phyloP scores from a whole-genome alignment of 2,329 filamentous ascomycete genomes.

The Trichoderma sp. region DNA sequence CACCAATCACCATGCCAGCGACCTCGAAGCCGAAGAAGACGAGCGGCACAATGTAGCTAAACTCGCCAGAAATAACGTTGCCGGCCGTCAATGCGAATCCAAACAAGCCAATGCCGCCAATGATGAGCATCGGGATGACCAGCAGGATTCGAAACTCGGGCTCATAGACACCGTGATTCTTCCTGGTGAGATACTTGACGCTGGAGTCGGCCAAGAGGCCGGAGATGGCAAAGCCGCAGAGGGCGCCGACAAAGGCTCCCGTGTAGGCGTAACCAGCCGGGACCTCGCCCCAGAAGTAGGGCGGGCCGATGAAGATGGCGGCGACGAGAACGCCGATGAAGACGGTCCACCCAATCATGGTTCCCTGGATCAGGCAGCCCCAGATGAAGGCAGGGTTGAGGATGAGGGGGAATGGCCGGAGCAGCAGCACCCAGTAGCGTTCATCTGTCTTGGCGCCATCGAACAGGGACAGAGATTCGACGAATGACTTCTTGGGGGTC shows the following conservation, averaged over 20 bases:
- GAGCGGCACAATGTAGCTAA: slow-evolving; percentile 70
- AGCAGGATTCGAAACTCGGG: slow-evolving; percentile 86
- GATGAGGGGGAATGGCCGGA: slow-evolving; percentile 80
- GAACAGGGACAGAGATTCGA: slow-evolving; percentile 64
- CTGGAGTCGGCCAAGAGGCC: slow-evolving; percentile 72
- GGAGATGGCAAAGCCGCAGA: slow-evolving; percentile 73
- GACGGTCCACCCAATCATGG: slow-evolving; percentile 92
- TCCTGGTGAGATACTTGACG: slow-evolving; percentile 65
- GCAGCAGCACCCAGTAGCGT: slow-evolving; percentile 59
- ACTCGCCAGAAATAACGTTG: slow-evolving; percentile 53
- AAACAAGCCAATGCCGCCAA: slow-evolving; percentile 75
- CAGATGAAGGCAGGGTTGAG: slow-evolving; percentile 83
- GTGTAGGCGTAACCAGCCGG: slow-evolving; percentile 84
- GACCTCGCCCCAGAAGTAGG: slow-evolving; percentile 77
- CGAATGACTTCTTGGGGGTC: slow-evolving; percentile 56
- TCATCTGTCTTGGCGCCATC: slow-evolving; percentile 81
- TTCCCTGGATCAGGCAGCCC: slow-evolving; percentile 76
- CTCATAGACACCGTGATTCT: slow-evolving; percentile 81
- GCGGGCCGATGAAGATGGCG: slow-evolving; percentile 77
- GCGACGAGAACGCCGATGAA: slow-evolving; percentile 82
- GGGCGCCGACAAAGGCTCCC: slow-evolving; percentile 78
- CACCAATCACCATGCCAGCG: slow-evolving; percentile 86
- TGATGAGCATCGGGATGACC: slow-evolving; percentile 75
- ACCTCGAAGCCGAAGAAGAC: slow-evolving; percentile 83
- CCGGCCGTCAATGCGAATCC: slow-evolving; percentile 76